These are phyloP conservation scores for Sordariomycetes sp. DNA, from an alignment of 2,329 filamentous ascomycete species.

Conservation along the genomic window DNA sequence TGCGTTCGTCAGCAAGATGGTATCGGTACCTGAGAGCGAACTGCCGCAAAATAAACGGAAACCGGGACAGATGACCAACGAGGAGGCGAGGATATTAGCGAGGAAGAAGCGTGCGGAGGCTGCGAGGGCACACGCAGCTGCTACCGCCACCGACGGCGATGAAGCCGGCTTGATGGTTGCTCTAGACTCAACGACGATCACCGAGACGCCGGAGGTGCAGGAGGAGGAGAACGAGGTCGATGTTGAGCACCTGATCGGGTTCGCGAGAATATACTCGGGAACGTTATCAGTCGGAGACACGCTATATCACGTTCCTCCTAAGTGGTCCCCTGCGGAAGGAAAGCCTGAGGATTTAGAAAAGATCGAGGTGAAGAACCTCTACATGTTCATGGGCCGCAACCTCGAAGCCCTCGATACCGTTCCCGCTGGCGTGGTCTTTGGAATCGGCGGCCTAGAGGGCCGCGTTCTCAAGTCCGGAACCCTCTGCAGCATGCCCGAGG, in stretches of 20 bases:
- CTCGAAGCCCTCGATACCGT: conserved; percentile 74
- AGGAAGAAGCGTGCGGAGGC: conserved; percentile 83
- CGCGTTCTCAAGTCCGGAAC: conserved; percentile 94
- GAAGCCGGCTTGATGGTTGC: neutral
- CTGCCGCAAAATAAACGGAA: conserved; percentile 73
- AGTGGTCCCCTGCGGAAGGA: conserved; percentile 74
- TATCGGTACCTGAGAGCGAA: conserved; percentile 86
- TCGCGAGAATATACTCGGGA: conserved; percentile 87
- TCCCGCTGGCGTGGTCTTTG: conserved; percentile 88
- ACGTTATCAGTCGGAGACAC: conserved; percentile 80
- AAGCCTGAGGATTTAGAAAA: conserved; percentile 64
- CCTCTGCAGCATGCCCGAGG: conserved; percentile 74
- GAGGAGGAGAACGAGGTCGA: conserved; percentile 49
- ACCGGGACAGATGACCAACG: conserved; percentile 61
- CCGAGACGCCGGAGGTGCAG: conserved; percentile 36
- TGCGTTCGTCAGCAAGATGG: conserved; percentile 97
- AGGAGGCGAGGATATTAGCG: conserved; percentile 80
- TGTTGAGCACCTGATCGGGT: conserved; percentile 83
- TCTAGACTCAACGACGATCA: conserved; percentile 9
- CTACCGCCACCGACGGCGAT: conserved; percentile 29
- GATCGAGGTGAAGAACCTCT: conserved; percentile 74
- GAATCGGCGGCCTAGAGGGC: conserved; percentile 82
- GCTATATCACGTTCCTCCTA: conserved; percentile 83
- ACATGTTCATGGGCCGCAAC: conserved; percentile 89
- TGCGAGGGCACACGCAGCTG: conserved; percentile 58